Percentiles rank a stretch among this genome's conserved stretches.
Evolutionary conservation across 352 stramenopile genomes (phyloP).

Genomic region (Blastocystis sp.): DNA sequence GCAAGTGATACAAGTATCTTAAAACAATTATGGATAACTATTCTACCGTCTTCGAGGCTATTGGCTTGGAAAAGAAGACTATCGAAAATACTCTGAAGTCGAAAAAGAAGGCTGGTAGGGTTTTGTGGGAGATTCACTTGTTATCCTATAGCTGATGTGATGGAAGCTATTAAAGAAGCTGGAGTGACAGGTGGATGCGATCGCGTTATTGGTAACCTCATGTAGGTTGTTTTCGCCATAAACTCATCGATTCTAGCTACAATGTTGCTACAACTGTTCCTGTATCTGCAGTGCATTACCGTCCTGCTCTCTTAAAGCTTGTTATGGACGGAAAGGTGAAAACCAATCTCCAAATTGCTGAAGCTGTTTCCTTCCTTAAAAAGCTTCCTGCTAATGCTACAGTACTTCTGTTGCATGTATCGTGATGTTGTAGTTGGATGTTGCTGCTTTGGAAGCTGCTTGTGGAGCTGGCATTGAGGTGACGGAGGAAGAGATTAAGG

Average conservation of each 20-base stretch:
- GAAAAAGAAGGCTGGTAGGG: constrained; percentile 62
- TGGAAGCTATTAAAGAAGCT: constrained; percentile 52
- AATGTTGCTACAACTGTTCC: constrained; percentile 41
- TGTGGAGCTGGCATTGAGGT: constrained; percentile 59
- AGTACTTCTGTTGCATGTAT: not conserved
- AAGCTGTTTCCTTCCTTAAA: constrained; percentile 39
- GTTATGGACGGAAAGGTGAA: constrained; percentile 53
- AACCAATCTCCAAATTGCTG: constrained; percentile 31
- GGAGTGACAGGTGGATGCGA: constrained; percentile 47
- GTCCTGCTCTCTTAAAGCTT: constrained; percentile 52
- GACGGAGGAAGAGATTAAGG: constrained; percentile 43
- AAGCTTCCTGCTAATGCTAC: constrained; percentile 27
- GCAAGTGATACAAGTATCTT: not conserved
- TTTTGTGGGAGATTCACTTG: not conserved
- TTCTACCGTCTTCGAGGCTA: constrained; percentile 41
- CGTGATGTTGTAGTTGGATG: not conserved
- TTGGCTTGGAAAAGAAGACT: constrained; percentile 52
- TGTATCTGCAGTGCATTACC: not conserved
- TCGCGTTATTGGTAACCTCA: constrained; percentile 43
- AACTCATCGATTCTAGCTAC: not conserved
- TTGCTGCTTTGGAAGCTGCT: not conserved
- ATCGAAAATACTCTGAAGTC: constrained; percentile 59
- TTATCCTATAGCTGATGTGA: constrained; percentile 28
- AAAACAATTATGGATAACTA: constrained; percentile 29
- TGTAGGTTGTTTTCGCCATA: not conserved